These are phyloP conservation scores for Rhypophila decipiens DNA, from an alignment of 495 filamentous ascomycete species.

Conservation along the genomic window DNA sequence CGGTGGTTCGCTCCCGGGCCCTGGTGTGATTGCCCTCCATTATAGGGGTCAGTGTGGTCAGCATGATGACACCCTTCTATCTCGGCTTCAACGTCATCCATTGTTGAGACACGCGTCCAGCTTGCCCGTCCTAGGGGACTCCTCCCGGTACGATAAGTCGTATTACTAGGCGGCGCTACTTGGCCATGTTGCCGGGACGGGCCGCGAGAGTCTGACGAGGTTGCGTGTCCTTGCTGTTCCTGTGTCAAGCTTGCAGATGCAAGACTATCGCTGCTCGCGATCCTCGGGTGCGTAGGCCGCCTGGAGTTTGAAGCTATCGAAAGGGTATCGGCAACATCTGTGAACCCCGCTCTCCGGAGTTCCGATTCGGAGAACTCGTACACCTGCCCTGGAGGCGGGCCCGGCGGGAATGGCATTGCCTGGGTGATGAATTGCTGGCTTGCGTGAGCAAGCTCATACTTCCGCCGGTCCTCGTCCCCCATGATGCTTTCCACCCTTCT, in stretches of 20 bases:
- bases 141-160: slow-evolving; percentile 16
- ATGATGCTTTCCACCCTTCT: slow-evolving; percentile 77
- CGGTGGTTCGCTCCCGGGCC: slow-evolving; percentile 5
- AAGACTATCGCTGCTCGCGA: slow-evolving; percentile 27
- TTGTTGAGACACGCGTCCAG: slow-evolving; percentile 21
- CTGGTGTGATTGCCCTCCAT: too few relatives aligned
- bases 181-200: slow-evolving; percentile 5
- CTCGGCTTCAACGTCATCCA: slow-evolving; percentile 23
- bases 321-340: slow-evolving; percentile 22
- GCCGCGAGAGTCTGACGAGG: slow-evolving; percentile 3
- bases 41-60: neutral
- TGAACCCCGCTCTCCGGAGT: slow-evolving; percentile 37
- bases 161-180: slow-evolving; percentile 9
- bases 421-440: slow-evolving; percentile 44
- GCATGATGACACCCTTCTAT: slow-evolving; percentile 9
- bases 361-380: slow-evolving; percentile 49
- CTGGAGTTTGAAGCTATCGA: neutral
- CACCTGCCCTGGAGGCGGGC: slow-evolving; percentile 42
- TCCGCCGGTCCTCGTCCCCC: slow-evolving; percentile 68
- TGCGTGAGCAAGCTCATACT: slow-evolving; percentile 62
- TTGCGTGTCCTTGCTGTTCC: slow-evolving; percentile 3
- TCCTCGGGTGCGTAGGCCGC: slow-evolving; percentile 18
- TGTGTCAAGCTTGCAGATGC: slow-evolving; percentile 7
- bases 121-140: slow-evolving; percentile 29
- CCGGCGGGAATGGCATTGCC: slow-evolving; percentile 43